phyloP scores from a whole-genome alignment of 129 eudicot genomes.

The Oenanthe sinensis region DNA sequence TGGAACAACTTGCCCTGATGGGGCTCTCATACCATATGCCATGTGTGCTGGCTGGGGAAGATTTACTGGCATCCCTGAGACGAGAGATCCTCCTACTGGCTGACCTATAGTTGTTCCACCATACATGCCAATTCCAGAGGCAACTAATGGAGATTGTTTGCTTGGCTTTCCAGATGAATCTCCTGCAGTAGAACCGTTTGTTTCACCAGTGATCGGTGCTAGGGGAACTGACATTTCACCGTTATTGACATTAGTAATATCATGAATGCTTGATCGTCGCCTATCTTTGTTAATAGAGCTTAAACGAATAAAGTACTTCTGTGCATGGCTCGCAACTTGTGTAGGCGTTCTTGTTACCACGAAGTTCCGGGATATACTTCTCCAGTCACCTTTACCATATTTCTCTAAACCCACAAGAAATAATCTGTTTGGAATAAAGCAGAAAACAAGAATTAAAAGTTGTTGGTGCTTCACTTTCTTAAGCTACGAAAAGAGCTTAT shows the following conservation, averaged over 20 bases:
- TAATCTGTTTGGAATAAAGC: constrained; percentile 25
- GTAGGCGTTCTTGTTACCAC: constrained; percentile 58
- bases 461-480: background rate
- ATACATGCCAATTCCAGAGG: constrained; percentile 35
- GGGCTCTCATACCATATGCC: constrained; percentile 54
- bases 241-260: constrained; percentile 43
- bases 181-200: constrained; percentile 27
- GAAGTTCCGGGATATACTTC: constrained; percentile 54
- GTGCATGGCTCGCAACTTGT: constrained; percentile 65
- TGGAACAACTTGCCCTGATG: constrained; percentile 45
- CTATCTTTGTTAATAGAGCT: constrained; percentile 48
- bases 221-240: constrained; percentile 31
- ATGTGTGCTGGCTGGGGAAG: constrained; percentile 42
- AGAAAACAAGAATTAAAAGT: background rate
- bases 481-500: background rate
- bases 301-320: constrained; percentile 51
- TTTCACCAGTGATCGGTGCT: constrained; percentile 34
- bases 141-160: constrained; percentile 24
- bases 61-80: constrained; percentile 70
- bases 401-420: constrained; percentile 57
- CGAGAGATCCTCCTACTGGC: constrained; percentile 52
- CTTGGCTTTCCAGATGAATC: constrained; percentile 34
- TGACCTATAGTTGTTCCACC: constrained; percentile 71
- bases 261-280: constrained; percentile 56
- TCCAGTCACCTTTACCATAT: constrained; percentile 60